Base-by-base conservation (phyloP, 2,329 filamentous ascomycete species). In the Sclerotinia sclerotiorum region DNA sequence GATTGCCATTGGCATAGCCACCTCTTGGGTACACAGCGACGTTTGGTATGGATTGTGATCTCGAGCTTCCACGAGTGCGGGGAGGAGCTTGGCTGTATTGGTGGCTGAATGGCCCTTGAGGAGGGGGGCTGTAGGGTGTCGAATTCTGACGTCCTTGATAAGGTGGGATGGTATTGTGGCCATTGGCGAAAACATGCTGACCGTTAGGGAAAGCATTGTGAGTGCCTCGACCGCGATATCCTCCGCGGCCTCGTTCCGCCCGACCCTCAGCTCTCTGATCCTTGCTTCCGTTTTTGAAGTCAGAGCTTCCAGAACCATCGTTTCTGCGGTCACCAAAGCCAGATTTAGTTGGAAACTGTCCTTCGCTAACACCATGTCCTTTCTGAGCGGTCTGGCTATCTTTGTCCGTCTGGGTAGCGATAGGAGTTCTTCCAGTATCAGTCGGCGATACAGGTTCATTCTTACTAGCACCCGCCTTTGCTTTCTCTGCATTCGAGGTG, bases 21-120 rank as follows among this genome's bases (percentile, higher is more conserved):
- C 76, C 78, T 58, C 80, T 81, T 68, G 79, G 79, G 76, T 85
- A 89, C 71, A 83, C 80, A 42, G 61, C 78, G 48, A 84, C 83
- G 51, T 83, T 83, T 3, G 87, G 85, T 73, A 89, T 84, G 1
- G 88, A 89, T 71, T 89, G 87, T 35, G 88, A 87, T 67, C 88
- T 83, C 69, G 84, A 78, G 60, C 81, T 81, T 72, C 83, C 81
- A 63, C 86, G 82, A 72, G 81, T 81, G 21, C 83, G 74, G 29
- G 75, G 69, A 55, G 79, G 74, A 27, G 68, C 69, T 71, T 74
- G 64, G 71, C 76, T 51, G 73, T 74, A 73, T 72, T 75, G 75
- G 55, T 79, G 74, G 66, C 65, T 71, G 60, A 76, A 78, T 15
- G 72, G 78, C 73, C 74, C 78, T 73, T 69, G 80, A 29, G 80